A percentile compares a stretch with the other conserved stretches of the same genome.
phyloP scores from a whole-genome alignment of 371 early-diverging fungal genomes.

The Haplosporangium sp. region DNA sequence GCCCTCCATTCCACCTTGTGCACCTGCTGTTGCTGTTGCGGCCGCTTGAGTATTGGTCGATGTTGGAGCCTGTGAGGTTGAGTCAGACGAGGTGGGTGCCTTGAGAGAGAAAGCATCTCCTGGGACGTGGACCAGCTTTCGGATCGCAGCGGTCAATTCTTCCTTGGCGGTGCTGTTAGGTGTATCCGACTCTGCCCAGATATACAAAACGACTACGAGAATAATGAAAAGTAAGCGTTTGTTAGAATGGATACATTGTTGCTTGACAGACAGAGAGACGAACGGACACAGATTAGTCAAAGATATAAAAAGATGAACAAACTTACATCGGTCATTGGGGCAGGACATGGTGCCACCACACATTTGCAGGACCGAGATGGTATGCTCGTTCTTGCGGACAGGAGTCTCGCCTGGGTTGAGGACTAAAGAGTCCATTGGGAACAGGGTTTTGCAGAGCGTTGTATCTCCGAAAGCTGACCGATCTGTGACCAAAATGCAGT shows the following conservation, averaged over 20 bases:
- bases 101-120: slow-evolving; percentile 43
- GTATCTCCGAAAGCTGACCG: slow-evolving; percentile 57
- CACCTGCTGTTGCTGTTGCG: not conserved
- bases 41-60: not conserved
- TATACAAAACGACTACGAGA: slow-evolving; percentile 23
- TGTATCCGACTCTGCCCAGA: slow-evolving; percentile 46
- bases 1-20: slow-evolving; percentile 4
- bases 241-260: not conserved
- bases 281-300: not conserved
- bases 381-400: slow-evolving; percentile 56
- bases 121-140: slow-evolving; percentile 51
- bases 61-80: not conserved
- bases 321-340: slow-evolving; percentile 71
- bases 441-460: slow-evolving; percentile 64
- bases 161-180: slow-evolving; percentile 36
- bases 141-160: slow-evolving; percentile 45
- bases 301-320: not conserved
- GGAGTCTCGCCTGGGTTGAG: slow-evolving; percentile 57
- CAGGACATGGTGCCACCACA: slow-evolving; percentile 72
- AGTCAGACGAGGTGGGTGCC: slow-evolving; percentile 15
- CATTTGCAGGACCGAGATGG: slow-evolving; percentile 66
- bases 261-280: slow-evolving; percentile 42
- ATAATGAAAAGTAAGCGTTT: not conserved
- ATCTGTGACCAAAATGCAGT: slow-evolving; percentile 64
- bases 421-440: slow-evolving; percentile 59